Conservation (phyloP, 2,329 filamentous ascomycete species). For the Botrytis tulipae region DNA sequence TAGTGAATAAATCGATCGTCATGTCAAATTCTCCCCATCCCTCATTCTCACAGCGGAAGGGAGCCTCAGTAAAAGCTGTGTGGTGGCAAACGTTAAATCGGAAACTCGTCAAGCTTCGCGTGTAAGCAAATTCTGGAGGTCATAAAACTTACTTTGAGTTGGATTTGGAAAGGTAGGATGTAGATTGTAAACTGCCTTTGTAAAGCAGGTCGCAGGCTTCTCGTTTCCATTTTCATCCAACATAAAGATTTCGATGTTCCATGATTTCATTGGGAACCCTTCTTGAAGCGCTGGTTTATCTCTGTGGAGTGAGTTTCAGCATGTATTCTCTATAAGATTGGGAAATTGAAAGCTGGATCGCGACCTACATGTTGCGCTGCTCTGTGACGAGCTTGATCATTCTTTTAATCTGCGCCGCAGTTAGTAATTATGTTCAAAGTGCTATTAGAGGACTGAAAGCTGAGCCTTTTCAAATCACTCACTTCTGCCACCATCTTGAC, state of each 20-base stretch:
- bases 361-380: slow-evolving; percentile 70
- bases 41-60: slow-evolving; percentile 88
- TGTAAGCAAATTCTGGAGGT: background rate
- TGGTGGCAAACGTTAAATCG: slow-evolving; percentile 16
- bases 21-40: slow-evolving; percentile 99
- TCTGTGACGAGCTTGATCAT: slow-evolving; percentile 91
- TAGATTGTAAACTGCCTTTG: slow-evolving; percentile 88
- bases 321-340: background rate
- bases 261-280: slow-evolving; percentile 88
- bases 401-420: slow-evolving; percentile 63
- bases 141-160: slow-evolving; percentile 67
- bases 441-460: background rate
- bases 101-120: background rate
- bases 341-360: background rate
- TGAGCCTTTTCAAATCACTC: slow-evolving; percentile 18
- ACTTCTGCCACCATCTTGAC: slow-evolving; percentile 39
- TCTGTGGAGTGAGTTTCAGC: slow-evolving; percentile 45
- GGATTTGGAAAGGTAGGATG: slow-evolving; percentile 92
- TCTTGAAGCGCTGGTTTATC: slow-evolving; percentile 78
- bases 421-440: slow-evolving; percentile 15
- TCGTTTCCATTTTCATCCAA: slow-evolving; percentile 85
- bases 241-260: slow-evolving; percentile 83
- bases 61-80: slow-evolving; percentile 74
- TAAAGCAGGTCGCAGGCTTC: slow-evolving; percentile 79
- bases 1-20: slow-evolving; percentile 76